A percentile compares a stretch with the other conserved stretches of the same genome.
phyloP scores from a whole-genome alignment of 1,139 yeast species.

The Taphrina deformans region DNA sequence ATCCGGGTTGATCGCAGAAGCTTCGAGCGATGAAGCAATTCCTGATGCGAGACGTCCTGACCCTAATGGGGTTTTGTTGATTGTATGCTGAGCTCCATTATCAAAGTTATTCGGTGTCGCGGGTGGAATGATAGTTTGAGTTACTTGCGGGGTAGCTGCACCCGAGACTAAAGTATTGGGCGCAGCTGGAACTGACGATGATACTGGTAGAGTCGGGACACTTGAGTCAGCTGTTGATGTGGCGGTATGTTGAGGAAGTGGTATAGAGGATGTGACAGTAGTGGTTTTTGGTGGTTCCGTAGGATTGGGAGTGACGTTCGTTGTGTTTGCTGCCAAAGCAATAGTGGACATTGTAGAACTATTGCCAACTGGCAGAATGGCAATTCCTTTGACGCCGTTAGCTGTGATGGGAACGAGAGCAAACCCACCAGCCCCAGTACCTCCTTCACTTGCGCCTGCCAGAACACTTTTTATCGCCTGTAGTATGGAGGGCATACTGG shows the following conservation, averaged over 20 bases:
- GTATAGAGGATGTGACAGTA: neutral
- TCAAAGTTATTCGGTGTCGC: conserved; percentile 7
- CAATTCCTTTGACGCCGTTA: conserved; percentile 24
- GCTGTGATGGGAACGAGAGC: conserved; percentile 24
- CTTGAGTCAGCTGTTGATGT: neutral
- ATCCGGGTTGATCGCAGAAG: conserved; percentile 21
- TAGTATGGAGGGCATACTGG: neutral
- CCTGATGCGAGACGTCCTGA: conserved; percentile 13
- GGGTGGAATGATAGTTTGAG: neutral
- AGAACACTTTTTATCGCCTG: neutral
- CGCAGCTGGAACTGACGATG: neutral
- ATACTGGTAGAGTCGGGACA: neutral
- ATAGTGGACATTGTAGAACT: neutral
- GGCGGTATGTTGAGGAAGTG: neutral
- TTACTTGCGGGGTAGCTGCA: neutral
- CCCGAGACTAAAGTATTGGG: neutral
- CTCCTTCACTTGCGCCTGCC: neutral
- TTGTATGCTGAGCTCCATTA: conserved; percentile 13
- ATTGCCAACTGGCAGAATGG: conserved; percentile 12
- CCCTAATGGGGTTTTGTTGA: conserved; percentile 28
- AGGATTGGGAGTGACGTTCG: neutral
- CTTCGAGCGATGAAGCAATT: neutral
- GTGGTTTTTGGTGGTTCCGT: neutral
- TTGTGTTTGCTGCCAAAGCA: neutral
- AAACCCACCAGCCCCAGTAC: neutral